Evolutionary conservation across 352 stramenopile species (phyloP).

Genomic region (Aphanomyces stellatus): DNA sequence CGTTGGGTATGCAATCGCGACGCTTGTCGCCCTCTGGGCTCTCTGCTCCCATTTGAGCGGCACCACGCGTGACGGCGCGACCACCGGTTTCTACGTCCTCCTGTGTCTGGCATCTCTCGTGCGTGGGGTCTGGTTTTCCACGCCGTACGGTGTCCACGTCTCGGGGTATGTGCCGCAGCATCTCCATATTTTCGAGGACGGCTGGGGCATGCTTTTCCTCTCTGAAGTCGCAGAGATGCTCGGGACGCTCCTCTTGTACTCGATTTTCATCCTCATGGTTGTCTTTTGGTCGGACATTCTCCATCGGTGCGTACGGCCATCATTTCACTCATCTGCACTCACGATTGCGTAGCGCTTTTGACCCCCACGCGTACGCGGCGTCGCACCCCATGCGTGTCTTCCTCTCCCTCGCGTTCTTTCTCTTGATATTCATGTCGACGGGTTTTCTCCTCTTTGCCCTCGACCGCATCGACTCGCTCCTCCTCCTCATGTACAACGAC

Average conservation of each 20-base stretch:
- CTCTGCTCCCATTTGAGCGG: constrained; percentile 61
- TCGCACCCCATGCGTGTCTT: constrained; percentile 87
- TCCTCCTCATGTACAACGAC: constrained; percentile 94
- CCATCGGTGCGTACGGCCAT: constrained; percentile 65
- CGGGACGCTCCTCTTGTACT: constrained; percentile 92
- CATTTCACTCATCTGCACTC: constrained; percentile 29
- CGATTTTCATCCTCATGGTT: constrained; percentile 96
- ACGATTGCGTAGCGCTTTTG: constrained; percentile 42
- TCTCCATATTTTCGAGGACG: constrained; percentile 55
- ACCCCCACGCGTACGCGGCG: constrained; percentile 25
- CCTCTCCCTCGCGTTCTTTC: constrained; percentile 55
- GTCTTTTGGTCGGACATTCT: constrained; percentile 98
- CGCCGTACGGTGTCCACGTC: constrained; percentile 58
- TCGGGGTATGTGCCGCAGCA: constrained; percentile 49
- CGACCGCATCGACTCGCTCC: constrained; percentile 81
- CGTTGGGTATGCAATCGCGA: constrained; percentile 60
- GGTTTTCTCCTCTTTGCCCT: constrained; percentile 85
- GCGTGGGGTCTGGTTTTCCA: constrained; percentile 64
- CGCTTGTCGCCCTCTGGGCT: constrained; percentile 75
- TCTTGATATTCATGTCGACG: constrained; percentile 36
- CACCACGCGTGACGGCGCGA: constrained; percentile 43
- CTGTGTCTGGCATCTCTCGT: constrained; percentile 55
- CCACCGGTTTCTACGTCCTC: constrained; percentile 75
- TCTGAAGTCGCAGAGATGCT: constrained; percentile 84
- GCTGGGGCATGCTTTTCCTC: constrained; percentile 58